These are phyloP conservation scores for Tubosaeta sp. DNA, from an alignment of 768 basidiomycete genomes.

Conservation along the genomic window DNA sequence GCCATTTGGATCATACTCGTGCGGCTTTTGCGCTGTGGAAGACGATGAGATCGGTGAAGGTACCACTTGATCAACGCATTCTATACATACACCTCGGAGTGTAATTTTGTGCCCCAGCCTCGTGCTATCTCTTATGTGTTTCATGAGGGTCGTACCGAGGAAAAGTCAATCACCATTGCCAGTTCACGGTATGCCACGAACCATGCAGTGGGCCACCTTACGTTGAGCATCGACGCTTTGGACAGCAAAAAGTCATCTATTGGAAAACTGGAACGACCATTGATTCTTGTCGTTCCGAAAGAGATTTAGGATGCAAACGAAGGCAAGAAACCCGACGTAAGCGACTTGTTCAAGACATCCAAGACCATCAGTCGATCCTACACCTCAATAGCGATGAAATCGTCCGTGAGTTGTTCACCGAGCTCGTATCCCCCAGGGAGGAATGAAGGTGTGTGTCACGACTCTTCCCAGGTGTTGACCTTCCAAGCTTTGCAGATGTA, in stretches of 20 bases:
- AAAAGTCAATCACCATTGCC: background rate
- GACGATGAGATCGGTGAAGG: background rate
- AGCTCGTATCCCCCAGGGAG: background rate
- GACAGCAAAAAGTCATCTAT: background rate
- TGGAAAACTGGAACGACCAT: background rate
- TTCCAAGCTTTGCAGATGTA: background rate
- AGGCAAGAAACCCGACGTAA: background rate
- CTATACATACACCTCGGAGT: background rate
- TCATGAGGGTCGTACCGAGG: background rate
- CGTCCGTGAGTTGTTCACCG: background rate
- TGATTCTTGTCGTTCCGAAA: background rate
- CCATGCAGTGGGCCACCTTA: background rate
- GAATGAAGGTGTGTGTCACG: background rate
- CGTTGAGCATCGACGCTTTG: background rate
- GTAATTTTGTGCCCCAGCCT: background rate
- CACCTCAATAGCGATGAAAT: background rate
- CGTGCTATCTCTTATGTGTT: too few relatives aligned
- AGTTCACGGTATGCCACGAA: too few relatives aligned
- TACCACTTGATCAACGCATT: constrained; percentile 6
- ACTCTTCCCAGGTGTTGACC: background rate
- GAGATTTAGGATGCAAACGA: background rate
- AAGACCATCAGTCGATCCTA: background rate
- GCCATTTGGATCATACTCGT: background rate
- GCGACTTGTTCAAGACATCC: background rate
- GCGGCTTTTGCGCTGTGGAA: constrained; percentile 2